These are phyloP conservation scores for Iris pallida DNA, from an alignment of 116 monocot genomes.

Conservation along the genomic window DNA sequence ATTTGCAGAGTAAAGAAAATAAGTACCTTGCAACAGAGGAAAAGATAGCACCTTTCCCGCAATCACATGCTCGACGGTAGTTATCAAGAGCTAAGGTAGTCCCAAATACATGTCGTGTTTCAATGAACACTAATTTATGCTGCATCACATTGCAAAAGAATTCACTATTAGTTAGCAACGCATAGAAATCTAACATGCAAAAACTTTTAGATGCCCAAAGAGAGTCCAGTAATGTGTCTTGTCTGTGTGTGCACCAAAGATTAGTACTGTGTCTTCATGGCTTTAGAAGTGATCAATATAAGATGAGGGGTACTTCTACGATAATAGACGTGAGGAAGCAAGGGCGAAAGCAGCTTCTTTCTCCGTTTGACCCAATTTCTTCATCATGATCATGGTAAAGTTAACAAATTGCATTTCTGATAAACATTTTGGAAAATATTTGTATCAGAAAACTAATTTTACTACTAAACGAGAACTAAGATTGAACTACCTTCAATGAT, in stretches of 20 bases:
- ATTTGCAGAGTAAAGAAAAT: background rate
- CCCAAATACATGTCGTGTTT: conserved; percentile 97
- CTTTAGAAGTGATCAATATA: too few species aligned
- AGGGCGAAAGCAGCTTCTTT: conserved; percentile 76
- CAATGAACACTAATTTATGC: conserved; percentile 96
- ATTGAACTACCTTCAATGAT: too few species aligned
- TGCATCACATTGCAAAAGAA: conserved; percentile 82
- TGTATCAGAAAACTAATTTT: too few species aligned
- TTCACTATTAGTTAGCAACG: background rate
- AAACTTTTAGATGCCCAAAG: too few species aligned
- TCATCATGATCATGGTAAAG: conserved; percentile 63
- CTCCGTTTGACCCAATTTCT: conserved; percentile 16
- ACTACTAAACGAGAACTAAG: too few species aligned
- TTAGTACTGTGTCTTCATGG: too few species aligned
- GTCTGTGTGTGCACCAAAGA: too few species aligned
- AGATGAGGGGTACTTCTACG: too few species aligned
- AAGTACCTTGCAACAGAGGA: conserved; percentile 92
- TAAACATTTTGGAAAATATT: too few species aligned
- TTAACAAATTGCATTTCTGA: conserved; percentile 63
- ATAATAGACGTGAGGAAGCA: too few species aligned
- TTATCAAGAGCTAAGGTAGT: conserved; percentile 98
- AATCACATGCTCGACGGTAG: conserved; percentile 90
- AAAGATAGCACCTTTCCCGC: conserved; percentile 96
- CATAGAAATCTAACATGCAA: too few species aligned
- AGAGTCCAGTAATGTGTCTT: too few species aligned